phyloP scores from a whole-genome alignment of 2,329 filamentous ascomycete species.

The Ophiostoma australiae region DNA sequence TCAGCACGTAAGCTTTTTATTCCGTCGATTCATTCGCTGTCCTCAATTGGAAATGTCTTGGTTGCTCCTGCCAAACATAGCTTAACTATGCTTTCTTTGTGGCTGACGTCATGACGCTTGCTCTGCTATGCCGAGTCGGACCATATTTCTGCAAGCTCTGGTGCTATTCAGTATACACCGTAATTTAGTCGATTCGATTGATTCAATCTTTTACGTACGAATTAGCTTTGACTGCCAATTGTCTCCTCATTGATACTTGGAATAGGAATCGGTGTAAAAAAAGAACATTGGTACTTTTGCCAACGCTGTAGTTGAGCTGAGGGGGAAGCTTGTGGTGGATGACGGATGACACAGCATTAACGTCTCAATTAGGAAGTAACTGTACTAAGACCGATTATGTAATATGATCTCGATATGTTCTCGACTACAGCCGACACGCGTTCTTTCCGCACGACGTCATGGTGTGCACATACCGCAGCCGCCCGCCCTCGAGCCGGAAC shows the following conservation, averaged over 20 bases:
- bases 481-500: neutral
- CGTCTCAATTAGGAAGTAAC: neutral
- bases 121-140: neutral
- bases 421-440: neutral
- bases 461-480: constrained; percentile 4
- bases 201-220: neutral
- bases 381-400: neutral
- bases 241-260: neutral
- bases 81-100: neutral
- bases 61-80: neutral
- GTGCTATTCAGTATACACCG: neutral
- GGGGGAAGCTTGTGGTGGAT: neutral
- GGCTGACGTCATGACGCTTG: constrained; percentile 1
- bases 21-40: too few species aligned
- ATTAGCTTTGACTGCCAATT: neutral
- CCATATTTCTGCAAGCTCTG: neutral
- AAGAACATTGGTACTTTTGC: neutral
- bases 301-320: neutral
- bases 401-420: neutral
- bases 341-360: neutral
- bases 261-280: neutral
- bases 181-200: neutral
- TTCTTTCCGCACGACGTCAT: neutral
- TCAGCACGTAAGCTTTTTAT: neutral
- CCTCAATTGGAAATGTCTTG: neutral